Evolutionary conservation across 2,329 filamentous ascomycete species (phyloP), one percentile per base, ranked within the genome.

Genomic region (Stemphylium lycopersici): DNA sequence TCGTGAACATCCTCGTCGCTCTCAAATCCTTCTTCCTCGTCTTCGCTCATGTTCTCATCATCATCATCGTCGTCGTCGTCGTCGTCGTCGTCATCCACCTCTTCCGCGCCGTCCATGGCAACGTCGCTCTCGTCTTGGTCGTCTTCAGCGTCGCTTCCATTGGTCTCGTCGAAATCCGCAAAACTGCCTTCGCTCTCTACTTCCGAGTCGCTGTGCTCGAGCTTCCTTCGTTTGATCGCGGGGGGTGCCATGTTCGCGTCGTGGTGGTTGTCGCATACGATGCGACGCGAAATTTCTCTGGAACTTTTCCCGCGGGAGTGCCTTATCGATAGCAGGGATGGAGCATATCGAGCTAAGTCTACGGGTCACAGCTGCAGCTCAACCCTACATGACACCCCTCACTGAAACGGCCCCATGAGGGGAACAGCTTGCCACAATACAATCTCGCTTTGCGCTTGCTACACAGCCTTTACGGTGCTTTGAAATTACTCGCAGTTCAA

Each of bases 221-320:
- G 66, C 65, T 80, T 81, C 64, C 80, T 78, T 63, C 79, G 71
- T 63, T 82, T 82, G 4, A 73, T 71, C 34, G 72, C 71, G 46
- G 72, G 73, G 34, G 67, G 64, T 48, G 68, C 67, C 73, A 76
- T 76, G 46, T 32, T 41, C 20, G 42, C 42, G 42, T 41, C 10
- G 44, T 68, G 44, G 46, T 58, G 38, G 48, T 55, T 39, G 24
- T 52, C 49, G 47, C 40, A 48, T 50, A 56, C 46, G 48, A 48
- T 50, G 58, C 46, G 48, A 37, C 49, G 54, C 55, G 53, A 59
- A 64, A 61, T 57, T 65, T 62, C 54, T 51, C 51, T 55, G 53
- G 50, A 37, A 66, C 61, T 52, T 61, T 68, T 67, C 59, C 63
- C 41, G 59, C 40, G 46, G 51, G 39, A 26, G 45, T 49, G 36